Evolutionary conservation across 495 filamentous ascomycete genomes (phyloP), one percentile per base, ranked within the genome.

Genomic region (Aspergillus avenaceus): DNA sequence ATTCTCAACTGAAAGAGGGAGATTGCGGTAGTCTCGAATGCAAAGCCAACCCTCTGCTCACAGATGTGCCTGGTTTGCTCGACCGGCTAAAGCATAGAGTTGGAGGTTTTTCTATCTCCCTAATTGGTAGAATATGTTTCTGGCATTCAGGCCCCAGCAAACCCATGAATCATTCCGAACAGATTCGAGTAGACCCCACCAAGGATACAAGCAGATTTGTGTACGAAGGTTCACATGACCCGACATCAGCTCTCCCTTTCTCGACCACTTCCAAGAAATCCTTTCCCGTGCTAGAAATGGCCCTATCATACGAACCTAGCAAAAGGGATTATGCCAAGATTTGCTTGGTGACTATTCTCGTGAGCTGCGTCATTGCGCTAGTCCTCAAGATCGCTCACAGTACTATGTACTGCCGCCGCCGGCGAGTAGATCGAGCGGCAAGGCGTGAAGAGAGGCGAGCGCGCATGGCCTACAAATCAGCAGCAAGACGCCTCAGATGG

Each of bases 381-480:
- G 47, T 73, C 4, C 50, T 73, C 38, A 52, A 49, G 14, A 44
- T 58, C 28, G 45, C 53, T 46, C 50, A 47, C 19, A 53, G 56
- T 19, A 54, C 49, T 18, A 56, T 51, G 21, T 46, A 47, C 19
- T 65, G 58, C 45, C 56, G 37, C 16, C 67, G 57, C 16, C 56
- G 47, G 41, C 72, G 66, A 36, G 73, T 50, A 8, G 69, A 72
- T 19, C 47, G 65, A 37, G 59, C 66, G 8, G 63, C 70, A 29
- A 53, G 56, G n/a, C 60, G 62, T 13, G 67, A 71, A 57, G 68
- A 75, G 47, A 65, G 73, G 38, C 60, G 66, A 29, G 53, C 58
- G 16, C 66, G 64, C 12, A 61, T 69, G 8, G 65, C 68, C 7
- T 72, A 70, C 18, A 61, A 70, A 13, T 63, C 62, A n/a, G 70